Conservation (phyloP, 495 filamentous ascomycete species). For the Neurospora sp. region DNA sequence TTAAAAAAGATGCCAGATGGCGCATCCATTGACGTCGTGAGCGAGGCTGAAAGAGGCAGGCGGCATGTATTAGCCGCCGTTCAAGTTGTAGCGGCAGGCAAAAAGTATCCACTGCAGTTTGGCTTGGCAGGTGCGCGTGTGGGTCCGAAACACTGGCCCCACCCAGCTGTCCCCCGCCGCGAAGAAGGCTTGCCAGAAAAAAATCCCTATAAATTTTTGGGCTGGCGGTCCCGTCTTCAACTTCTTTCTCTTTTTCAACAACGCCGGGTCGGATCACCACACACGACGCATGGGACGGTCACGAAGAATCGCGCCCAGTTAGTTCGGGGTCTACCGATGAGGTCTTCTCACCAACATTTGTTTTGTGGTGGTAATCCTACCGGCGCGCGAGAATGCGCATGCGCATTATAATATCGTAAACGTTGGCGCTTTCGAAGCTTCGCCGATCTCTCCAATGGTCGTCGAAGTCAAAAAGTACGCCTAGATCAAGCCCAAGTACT, state of each 20-base stretch:
- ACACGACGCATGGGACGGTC: neutral
- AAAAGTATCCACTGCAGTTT: neutral
- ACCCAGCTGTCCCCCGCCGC: neutral
- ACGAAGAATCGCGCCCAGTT: neutral
- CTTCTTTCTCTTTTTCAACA: neutral
- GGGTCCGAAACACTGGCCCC: neutral
- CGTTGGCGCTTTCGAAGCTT: constrained; percentile 70
- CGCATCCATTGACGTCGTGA: neutral
- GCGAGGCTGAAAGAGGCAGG: neutral
- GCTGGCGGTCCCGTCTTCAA: neutral
- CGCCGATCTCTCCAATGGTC: constrained; percentile 49
- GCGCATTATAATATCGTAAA: neutral
- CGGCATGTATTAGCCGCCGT: neutral
- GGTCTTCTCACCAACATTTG: neutral
- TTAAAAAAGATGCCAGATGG: neutral
- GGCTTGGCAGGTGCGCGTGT: neutral
- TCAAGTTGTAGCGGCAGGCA: neutral
- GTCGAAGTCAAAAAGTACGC: constrained; percentile 61
- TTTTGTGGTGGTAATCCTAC: neutral
- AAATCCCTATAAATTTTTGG: constrained; percentile 15
- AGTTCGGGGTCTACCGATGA: neutral
- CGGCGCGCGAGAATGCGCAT: neutral
- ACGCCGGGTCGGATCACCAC: neutral
- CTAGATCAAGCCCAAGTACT: constrained; percentile 53
- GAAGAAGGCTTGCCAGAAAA: constrained; percentile 1